phyloP scores from a whole-genome alignment of 306 rosid genomes.

The Canavalia ensiformis region DNA sequence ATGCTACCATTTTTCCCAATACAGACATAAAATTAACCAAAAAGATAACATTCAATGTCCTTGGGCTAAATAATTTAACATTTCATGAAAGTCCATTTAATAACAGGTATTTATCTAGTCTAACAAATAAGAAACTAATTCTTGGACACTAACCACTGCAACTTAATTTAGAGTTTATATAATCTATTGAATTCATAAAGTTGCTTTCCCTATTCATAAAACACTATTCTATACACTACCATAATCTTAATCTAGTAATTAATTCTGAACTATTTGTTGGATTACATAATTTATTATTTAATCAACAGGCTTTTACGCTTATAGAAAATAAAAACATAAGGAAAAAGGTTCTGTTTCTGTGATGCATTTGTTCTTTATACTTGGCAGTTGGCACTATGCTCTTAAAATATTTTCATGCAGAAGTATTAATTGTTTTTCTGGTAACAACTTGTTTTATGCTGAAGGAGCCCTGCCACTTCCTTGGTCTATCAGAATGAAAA shows the following conservation, averaged over 20 bases:
- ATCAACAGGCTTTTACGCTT: neutral
- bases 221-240: slow-evolving; percentile 1
- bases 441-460: slow-evolving; percentile 60
- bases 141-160: neutral
- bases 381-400: slow-evolving; percentile 31
- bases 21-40: neutral
- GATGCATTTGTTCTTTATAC: slow-evolving; percentile 41
- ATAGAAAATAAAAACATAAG: neutral
- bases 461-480: slow-evolving; percentile 99
- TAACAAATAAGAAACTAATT: neutral
- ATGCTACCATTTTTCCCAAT: slow-evolving; percentile 24
- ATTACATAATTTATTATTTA: neutral
- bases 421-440: slow-evolving; percentile 47
- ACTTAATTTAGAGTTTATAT: slow-evolving; percentile 19
- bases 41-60: neutral
- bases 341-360: slow-evolving; percentile 7
- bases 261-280: neutral
- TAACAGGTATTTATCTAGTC: neutral
- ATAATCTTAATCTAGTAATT: slow-evolving; percentile 4
- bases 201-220: too few relatives aligned
- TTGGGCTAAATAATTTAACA: neutral
- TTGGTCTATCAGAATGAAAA: slow-evolving; percentile 96
- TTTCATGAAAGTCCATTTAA: slow-evolving; percentile 20
- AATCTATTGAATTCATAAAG: slow-evolving; percentile 4
- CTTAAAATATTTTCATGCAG: slow-evolving; percentile 7